Percentiles rank a stretch among this genome's conserved stretches.
phyloP scores from a whole-genome alignment of 805 yeast genomes.

The Saturnispora sanitii region DNA sequence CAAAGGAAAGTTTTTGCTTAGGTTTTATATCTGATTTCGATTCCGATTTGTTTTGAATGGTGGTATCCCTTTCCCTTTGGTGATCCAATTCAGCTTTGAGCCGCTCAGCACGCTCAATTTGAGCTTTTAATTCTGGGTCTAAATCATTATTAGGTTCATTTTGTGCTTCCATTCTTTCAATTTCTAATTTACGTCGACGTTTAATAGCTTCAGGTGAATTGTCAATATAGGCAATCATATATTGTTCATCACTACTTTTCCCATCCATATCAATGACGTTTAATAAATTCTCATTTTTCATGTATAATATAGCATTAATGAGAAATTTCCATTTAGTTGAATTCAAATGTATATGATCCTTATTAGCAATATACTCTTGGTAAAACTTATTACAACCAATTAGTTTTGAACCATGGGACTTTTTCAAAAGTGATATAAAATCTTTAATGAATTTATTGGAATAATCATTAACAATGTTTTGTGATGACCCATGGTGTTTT shows the following conservation, averaged over 20 bases:
- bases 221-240: constrained; percentile 42
- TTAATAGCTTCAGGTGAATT: constrained; percentile 38
- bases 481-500: constrained; percentile 29
- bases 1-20: constrained; percentile 4
- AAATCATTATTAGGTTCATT: neutral
- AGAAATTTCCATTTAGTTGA: constrained; percentile 74
- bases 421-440: constrained; percentile 51
- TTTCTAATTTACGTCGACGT: constrained; percentile 33
- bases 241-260: constrained; percentile 28
- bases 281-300: constrained; percentile 45
- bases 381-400: constrained; percentile 79
- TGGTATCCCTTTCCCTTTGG: neutral
- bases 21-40: neutral
- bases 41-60: neutral
- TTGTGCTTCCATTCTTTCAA: constrained; percentile 6
- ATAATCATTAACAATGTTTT: constrained; percentile 39
- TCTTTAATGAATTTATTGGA: constrained; percentile 51
- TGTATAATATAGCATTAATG: constrained; percentile 52
- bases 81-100: constrained; percentile 1
- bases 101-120: constrained; percentile 38
- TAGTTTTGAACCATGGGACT: constrained; percentile 72
- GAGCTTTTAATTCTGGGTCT: constrained; percentile 25
- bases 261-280: constrained; percentile 27
- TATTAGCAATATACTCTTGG: constrained; percentile 78
- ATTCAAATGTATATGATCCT: constrained; percentile 82